Evolutionary conservation across 495 filamentous ascomycete species (phyloP).

Genomic region (Penicillium arizonense): DNA sequence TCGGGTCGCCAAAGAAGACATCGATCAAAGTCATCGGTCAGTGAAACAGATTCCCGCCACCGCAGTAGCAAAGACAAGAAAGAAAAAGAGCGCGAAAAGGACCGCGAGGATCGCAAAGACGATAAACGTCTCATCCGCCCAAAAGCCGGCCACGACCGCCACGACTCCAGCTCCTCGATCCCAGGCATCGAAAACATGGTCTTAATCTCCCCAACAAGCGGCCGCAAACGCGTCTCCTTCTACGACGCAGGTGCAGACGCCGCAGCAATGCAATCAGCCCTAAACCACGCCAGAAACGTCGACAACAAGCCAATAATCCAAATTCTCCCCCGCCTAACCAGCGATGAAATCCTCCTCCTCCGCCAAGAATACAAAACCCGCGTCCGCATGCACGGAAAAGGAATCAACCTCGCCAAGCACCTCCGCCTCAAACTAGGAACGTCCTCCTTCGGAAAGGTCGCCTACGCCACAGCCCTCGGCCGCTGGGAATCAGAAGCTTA

Average conservation of each 20-base stretch:
- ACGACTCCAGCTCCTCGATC: constrained; percentile 24
- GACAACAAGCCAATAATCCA: constrained; percentile 73
- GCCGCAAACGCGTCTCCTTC: constrained; percentile 52
- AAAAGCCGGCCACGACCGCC: constrained; percentile 22
- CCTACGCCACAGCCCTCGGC: constrained; percentile 86
- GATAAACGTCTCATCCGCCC: constrained; percentile 35
- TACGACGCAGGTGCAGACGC: constrained; percentile 84
- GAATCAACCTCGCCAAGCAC: constrained; percentile 95
- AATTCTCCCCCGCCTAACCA: constrained; percentile 78
- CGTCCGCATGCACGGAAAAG: constrained; percentile 76
- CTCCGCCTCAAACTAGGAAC: constrained; percentile 73
- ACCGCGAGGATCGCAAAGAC: constrained; percentile 25
- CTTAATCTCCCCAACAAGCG: constrained; percentile 29
- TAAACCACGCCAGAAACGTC: constrained; percentile 64
- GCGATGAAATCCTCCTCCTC: constrained; percentile 81
- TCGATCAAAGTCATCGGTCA: constrained; percentile 26
- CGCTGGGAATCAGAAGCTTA: constrained; percentile 92
- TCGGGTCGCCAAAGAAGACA: constrained; percentile 31
- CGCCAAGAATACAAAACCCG: constrained; percentile 86
- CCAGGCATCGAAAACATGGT: constrained; percentile 22
- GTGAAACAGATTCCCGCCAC: constrained; percentile 18
- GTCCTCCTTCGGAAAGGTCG: constrained; percentile 80
- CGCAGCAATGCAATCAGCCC: constrained; percentile 66
- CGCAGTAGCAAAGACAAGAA: constrained; percentile 15
- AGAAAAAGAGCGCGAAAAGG: constrained; percentile 17